These are phyloP conservation scores for Colletotrichum destructivum DNA, from an alignment of 2,329 filamentous ascomycete species.

Conservation along the genomic window DNA sequence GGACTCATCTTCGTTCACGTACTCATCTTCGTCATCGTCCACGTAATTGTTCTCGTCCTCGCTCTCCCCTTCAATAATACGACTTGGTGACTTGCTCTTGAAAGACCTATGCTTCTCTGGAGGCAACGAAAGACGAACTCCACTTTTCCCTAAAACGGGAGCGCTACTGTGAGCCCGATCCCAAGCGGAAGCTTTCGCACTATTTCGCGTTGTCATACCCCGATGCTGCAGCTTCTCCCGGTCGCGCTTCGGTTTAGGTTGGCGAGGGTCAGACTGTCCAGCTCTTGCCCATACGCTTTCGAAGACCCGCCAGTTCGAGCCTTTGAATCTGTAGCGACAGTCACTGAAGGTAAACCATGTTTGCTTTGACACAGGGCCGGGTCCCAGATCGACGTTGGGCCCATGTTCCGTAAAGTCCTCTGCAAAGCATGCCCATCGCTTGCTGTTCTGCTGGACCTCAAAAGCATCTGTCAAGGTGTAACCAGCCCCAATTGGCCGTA, in stretches of 20 bases:
- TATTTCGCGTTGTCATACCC: neutral
- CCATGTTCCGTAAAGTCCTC: neutral
- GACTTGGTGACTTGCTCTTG: too few relatives aligned
- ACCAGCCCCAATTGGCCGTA: neutral
- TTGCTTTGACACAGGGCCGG: neutral
- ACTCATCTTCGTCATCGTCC: too few relatives aligned
- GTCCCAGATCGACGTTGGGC: neutral
- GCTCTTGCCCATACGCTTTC: neutral
- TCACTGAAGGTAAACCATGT: neutral
- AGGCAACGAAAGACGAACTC: too few relatives aligned
- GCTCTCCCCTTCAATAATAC: too few relatives aligned
- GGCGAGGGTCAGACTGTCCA: neutral
- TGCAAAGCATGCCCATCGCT: neutral
- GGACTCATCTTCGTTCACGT: too few relatives aligned
- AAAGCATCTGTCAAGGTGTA: neutral
- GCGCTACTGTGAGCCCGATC: neutral
- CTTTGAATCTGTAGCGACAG: neutral
- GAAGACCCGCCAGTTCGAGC: neutral
- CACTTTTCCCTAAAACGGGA: neutral
- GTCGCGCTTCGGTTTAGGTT: neutral
- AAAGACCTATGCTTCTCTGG: too few relatives aligned
- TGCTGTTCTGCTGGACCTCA: neutral
- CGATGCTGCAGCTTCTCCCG: conserved; percentile 4
- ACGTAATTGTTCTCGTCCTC: too few relatives aligned
- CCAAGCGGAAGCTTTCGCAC: neutral